phyloP scores from a whole-genome alignment of 257 asterid genomes.

The Schizonepeta tenuifolia region DNA sequence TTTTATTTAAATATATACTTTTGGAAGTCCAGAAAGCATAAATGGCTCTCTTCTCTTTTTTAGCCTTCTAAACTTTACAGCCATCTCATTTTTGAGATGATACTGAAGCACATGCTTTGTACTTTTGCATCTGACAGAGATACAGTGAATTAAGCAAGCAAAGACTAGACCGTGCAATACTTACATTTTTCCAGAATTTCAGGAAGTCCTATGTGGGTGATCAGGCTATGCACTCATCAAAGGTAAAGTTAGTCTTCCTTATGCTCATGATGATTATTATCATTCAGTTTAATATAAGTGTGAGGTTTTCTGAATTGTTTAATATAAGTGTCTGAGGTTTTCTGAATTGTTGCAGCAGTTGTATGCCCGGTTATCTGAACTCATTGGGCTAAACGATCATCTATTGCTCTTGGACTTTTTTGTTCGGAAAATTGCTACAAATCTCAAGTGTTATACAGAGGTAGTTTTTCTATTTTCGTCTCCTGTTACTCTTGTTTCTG shows the following conservation, averaged over 20 bases:
- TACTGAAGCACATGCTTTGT: constrained; percentile 37
- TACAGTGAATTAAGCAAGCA: constrained; percentile 88
- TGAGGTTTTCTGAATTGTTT: constrained; percentile 44
- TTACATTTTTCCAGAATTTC: constrained; percentile 85
- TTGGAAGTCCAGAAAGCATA: constrained; percentile 8
- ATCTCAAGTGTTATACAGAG: constrained; percentile 91
- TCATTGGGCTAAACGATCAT: constrained; percentile 98
- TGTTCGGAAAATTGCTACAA: constrained; percentile 85
- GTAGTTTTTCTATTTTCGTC: constrained; percentile 42
- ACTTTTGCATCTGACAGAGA: constrained; percentile 61
- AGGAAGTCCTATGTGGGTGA: constrained; percentile 96
- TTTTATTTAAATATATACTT: constrained; percentile 11
- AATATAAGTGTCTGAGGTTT: constrained; percentile 28
- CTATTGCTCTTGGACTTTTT: constrained; percentile 77
- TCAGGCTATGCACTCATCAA: constrained; percentile 97
- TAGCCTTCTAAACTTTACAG: constrained; percentile 17
- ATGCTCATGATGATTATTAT: constrained; percentile 23
- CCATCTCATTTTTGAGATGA: constrained; percentile 15
- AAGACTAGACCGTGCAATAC: constrained; percentile 95
- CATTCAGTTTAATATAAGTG: constrained; percentile 27
- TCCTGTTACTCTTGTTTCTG: constrained; percentile 24
- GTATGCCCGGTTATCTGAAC: constrained; percentile 87
- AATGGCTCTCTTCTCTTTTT: constrained; percentile 12
- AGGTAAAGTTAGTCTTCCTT: constrained; percentile 52
- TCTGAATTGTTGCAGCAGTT: constrained; percentile 81